Evolutionary conservation across 192 early-diverging fungal genomes (phyloP), one percentile per base, ranked within the genome.

Genomic region (Haplosporangium gracile): DNA sequence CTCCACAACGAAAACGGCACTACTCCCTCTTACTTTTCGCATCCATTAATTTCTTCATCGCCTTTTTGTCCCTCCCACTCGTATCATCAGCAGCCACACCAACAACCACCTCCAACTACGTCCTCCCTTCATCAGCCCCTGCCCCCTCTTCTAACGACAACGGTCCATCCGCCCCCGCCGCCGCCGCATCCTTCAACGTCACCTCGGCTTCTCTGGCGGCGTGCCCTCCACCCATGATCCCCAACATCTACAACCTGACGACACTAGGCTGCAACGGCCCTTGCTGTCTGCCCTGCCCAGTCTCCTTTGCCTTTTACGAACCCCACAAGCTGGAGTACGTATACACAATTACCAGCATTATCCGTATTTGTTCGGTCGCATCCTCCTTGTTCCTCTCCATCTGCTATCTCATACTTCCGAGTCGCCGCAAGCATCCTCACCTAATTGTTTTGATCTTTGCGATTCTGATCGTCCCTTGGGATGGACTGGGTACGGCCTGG

Each of bases 401-500:
- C 4, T 60, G 55, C 45, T 77, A 77, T 16, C 20, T 47, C 4
- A 39, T 77, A 5, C 76, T 77, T 6, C 76, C 76, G 7, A 69
- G 65, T n/a, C 76, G 76, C 24, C 60, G 76, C 38, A 68, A 77
- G 45, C 76, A 77, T 34, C 76, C 76, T 4, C 76, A 77, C 18
- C 40, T 69, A 13, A 60, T 77, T 47, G 60, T 77, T 11, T 18
- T 77, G 10, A 16, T 42, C 5, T 69, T 77, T 29, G 65, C 40
- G 22, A 55, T 34, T 5, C 29, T 77, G n/a, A 77, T 77, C 39
- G 42, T 69, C 9, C 76, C 76, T 8, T 69, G 60, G 40, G 40
- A 45, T 13, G 76, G 39, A 4, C 26, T 68, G 3, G 76, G 63
- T 6, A 69, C 76, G 16, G 45, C 39, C 0, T 77, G 76, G 76